phyloP scores from a whole-genome alignment of 2,329 filamentous ascomycete genomes.

The Mollisia scopiformis region DNA sequence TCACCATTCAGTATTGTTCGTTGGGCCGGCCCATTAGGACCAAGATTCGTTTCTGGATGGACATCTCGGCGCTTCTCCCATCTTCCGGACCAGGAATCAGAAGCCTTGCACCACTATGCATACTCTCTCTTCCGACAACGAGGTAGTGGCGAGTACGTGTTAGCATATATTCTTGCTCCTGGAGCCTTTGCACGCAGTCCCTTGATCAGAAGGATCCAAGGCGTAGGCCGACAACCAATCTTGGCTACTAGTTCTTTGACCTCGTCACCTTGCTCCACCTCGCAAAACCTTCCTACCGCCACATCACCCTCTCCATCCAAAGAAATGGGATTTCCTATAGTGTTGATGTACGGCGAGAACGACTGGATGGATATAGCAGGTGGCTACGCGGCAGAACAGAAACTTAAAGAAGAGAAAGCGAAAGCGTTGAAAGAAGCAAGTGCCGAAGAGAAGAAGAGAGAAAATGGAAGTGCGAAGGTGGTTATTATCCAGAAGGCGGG shows the following conservation, averaged over 20 bases:
- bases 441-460: conserved; percentile 67
- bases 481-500: conserved; percentile 74
- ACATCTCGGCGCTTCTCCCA: conserved; percentile 91
- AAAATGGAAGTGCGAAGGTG: conserved; percentile 84
- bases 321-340: conserved; percentile 73
- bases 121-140: conserved; percentile 93
- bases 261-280: neutral
- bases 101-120: conserved; percentile 88
- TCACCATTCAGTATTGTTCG: conserved; percentile 92
- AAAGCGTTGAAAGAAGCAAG: conserved; percentile 64
- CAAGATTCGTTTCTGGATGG: conserved; percentile 92
- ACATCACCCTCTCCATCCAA: conserved; percentile 21
- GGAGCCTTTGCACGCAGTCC: conserved; percentile 90
- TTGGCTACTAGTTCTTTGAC: conserved; percentile 17
- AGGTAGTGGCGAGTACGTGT: conserved; percentile 90
- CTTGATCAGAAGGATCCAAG: conserved; percentile 83
- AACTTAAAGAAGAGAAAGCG: conserved; percentile 69
- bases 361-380: conserved; percentile 99
- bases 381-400: conserved; percentile 78
- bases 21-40: conserved; percentile 85
- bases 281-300: neutral
- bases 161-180: conserved; percentile 90
- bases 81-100: conserved; percentile 76
- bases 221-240: conserved; percentile 75
- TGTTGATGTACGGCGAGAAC: conserved; percentile 96